Percentiles rank a stretch among this genome's conserved stretches.
Conservation (phyloP, 2,329 filamentous ascomycete species). For the Cytospora mali region DNA sequence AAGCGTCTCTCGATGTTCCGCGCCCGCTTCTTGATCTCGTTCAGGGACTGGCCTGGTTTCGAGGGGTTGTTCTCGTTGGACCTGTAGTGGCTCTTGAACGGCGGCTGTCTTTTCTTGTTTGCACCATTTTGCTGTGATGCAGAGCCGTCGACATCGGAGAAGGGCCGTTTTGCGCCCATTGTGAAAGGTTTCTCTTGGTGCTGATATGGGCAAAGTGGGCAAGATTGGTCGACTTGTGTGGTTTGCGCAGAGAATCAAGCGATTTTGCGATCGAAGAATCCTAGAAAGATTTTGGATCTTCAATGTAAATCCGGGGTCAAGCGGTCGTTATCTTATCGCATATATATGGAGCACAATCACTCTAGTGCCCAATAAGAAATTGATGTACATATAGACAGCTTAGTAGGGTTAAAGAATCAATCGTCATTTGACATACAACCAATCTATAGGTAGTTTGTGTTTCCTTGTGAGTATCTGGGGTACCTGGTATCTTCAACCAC, state of each 20-base stretch:
- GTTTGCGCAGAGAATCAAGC: neutral
- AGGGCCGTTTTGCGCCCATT: slow-evolving; percentile 39
- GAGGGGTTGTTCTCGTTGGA: slow-evolving; percentile 56
- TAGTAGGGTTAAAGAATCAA: too few relatives aligned
- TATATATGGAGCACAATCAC: neutral
- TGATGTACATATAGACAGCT: too few relatives aligned
- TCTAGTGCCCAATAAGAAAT: neutral
- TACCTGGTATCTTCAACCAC: too few relatives aligned
- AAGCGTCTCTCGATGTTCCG: slow-evolving; percentile 71
- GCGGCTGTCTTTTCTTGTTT: slow-evolving; percentile 34
- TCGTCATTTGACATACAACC: too few relatives aligned
- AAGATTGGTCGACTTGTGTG: neutral
- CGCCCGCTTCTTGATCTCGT: slow-evolving; percentile 66
- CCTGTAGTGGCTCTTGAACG: slow-evolving; percentile 42
- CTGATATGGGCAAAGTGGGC: neutral
- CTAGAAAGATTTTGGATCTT: neutral
- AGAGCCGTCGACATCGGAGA: slow-evolving; percentile 32
- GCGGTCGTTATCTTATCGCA: slow-evolving; percentile 18
- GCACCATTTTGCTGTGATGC: slow-evolving; percentile 22
- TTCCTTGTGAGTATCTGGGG: too few relatives aligned
- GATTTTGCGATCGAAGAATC: neutral
- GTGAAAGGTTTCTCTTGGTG: neutral
- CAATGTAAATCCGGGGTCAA: neutral
- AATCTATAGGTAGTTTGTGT: too few relatives aligned
- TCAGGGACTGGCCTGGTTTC: slow-evolving; percentile 15